Conservation (phyloP, 345 rosid species). For the Moricandia moricandioides region DNA sequence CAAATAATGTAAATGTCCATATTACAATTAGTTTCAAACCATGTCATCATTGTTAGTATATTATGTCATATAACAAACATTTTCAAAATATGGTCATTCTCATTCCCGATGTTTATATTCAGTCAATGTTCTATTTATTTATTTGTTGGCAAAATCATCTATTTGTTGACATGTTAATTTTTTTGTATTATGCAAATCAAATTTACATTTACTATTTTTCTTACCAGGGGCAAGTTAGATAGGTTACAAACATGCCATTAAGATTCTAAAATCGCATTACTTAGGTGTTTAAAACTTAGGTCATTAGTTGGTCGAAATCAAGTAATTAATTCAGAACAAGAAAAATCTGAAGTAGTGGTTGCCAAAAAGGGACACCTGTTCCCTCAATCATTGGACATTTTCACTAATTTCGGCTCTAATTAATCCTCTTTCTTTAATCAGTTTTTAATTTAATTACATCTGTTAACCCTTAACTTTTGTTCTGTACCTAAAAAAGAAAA, state of each 20-base stretch:
- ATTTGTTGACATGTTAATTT: too few relatives aligned
- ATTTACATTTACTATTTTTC: not conserved
- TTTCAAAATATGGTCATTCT: too few relatives aligned
- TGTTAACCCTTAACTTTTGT: not conserved
- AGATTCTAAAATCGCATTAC: not conserved
- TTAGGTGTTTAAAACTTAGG: not conserved
- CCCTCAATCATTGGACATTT: constrained; percentile 18
- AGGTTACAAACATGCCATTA: not conserved
- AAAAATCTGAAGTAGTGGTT: constrained; percentile 3
- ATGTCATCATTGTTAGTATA: too few relatives aligned
- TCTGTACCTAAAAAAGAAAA: not conserved
- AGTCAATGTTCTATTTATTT: too few relatives aligned
- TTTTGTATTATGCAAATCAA: not conserved
- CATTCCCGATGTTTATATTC: too few relatives aligned
- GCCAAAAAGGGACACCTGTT: not conserved
- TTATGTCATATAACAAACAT: too few relatives aligned
- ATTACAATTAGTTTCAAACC: too few relatives aligned
- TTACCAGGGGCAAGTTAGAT: not conserved
- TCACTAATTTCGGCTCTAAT: constrained; percentile 27
- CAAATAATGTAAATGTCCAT: too few relatives aligned
- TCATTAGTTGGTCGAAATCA: not conserved
- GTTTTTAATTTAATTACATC: not conserved
- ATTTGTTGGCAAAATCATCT: too few relatives aligned
- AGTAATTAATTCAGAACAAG: not conserved
- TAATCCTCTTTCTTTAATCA: not conserved